phyloP scores from a whole-genome alignment of 164 flowering plant species.

The Sedum album region DNA sequence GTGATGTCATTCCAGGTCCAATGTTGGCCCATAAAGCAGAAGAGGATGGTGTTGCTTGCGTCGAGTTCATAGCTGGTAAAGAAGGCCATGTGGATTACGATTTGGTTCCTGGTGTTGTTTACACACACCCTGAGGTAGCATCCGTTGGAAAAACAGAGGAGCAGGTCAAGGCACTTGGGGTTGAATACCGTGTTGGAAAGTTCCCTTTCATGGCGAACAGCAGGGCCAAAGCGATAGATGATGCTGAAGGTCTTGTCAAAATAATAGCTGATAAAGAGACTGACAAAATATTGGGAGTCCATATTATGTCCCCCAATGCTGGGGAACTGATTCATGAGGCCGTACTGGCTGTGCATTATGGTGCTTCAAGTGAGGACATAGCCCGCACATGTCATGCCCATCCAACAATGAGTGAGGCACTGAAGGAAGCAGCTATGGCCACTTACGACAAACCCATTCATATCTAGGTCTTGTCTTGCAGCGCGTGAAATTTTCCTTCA shows the following conservation, averaged over 20 bases:
- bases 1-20: slow-evolving; percentile 90
- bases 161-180: slow-evolving; percentile 66
- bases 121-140: slow-evolving; percentile 90
- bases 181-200: slow-evolving; percentile 66
- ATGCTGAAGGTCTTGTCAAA: slow-evolving; percentile 88
- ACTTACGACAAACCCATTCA: slow-evolving; percentile 96
- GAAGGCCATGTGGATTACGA: slow-evolving; percentile 85
- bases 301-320: slow-evolving; percentile 84
- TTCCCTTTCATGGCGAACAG: slow-evolving; percentile 91
- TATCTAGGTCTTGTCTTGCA: slow-evolving; percentile 57
- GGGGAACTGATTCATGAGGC: slow-evolving; percentile 95
- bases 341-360: slow-evolving; percentile 71
- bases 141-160: slow-evolving; percentile 93
- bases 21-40: slow-evolving; percentile 95
- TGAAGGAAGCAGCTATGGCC: slow-evolving; percentile 98
- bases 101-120: slow-evolving; percentile 85
- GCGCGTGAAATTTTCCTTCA: slow-evolving; percentile 82
- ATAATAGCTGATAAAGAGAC: slow-evolving; percentile 78
- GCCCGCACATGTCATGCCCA: slow-evolving; percentile 96
- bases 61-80: slow-evolving; percentile 80
- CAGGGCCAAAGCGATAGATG: slow-evolving; percentile 86
- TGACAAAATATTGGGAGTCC: slow-evolving; percentile 83
- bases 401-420: slow-evolving; percentile 93
- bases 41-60: slow-evolving; percentile 92
- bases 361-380: slow-evolving; percentile 85